Base-by-base conservation (phyloP, 768 basidiomycete genomes). In the Amyloporia xantha region DNA sequence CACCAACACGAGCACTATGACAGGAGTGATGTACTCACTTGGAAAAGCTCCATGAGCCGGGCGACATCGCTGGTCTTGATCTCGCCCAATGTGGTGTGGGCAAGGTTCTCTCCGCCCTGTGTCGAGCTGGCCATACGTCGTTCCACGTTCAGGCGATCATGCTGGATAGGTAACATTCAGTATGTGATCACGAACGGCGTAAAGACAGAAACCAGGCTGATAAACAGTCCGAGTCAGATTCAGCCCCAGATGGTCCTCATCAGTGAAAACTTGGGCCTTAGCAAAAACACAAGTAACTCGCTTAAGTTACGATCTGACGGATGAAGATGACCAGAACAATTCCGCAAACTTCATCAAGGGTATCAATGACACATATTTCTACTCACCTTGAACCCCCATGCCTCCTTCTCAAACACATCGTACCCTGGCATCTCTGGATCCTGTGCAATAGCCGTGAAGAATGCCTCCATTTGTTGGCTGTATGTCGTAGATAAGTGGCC, bases 21-120 rank as follows among this genome's bases (percentile, higher is more conserved):
- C 21, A 42, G 17, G 37, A 44, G 49, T 30, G 15, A 24, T 15
- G 17, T n/a, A 44, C 64, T 48, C 51, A 78, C 85, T 68, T 90
- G 89, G 59, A 91, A 89, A 2, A 91, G 66, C 56, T 91, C 90
- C 86, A 92, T 88, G 13, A 91, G 69, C 17, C 87, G 74, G 5
- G 89, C 86, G 35, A 91, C 70, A 56, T 92, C 90, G 56, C 86
- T 84, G 2, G 88, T 86, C 63, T 77, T 80, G 49, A 91, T 70
- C 42, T 73, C 75, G 10, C 58, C 53, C 3, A 57, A 35, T 1
- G 51, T 39, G 4, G 43, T 49, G 35, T 33, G 52, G 11, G 36
- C 35, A 48, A 44, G 35, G 4, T 50, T 28, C 11, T 58, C 57
- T 0, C 71, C 65, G 23, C 70, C 70, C 15, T 59, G 59, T 1